phyloP scores from a whole-genome alignment of 768 basidiomycete genomes.

The Mycena indigotica region DNA sequence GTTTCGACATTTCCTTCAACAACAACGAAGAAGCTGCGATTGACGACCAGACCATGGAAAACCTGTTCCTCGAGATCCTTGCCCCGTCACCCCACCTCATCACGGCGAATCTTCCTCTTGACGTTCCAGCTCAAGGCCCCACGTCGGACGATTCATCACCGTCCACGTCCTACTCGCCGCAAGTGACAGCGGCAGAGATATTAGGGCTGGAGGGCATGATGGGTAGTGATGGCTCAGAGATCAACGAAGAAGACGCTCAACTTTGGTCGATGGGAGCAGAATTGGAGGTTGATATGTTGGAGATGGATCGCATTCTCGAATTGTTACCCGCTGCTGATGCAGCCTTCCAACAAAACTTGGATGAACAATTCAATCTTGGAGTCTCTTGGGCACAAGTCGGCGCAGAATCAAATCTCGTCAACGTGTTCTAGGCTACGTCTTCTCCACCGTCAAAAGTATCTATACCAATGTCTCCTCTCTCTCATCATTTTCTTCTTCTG shows the following conservation, averaged over 20 bases:
- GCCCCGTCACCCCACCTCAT: conserved; percentile 44
- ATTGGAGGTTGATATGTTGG: conserved; percentile 23
- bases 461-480: conserved; percentile 2
- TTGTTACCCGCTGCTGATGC: conserved; percentile 17
- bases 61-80: conserved; percentile 71
- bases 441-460: conserved; percentile 11
- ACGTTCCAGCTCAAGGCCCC: conserved; percentile 22
- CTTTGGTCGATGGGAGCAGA: conserved; percentile 17
- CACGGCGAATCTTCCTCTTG: conserved; percentile 36
- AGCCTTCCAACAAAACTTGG: conserved; percentile 16
- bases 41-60: conserved; percentile 68
- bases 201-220: conserved; percentile 21
- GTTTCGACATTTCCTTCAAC: conserved; percentile 46
- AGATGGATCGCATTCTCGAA: conserved; percentile 24
- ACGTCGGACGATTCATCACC: conserved; percentile 26
- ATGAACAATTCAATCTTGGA: conserved; percentile 20
- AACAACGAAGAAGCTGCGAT: conserved; percentile 34
- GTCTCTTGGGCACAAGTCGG: conserved; percentile 16
- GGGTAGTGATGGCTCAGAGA: conserved; percentile 12
- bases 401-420: conserved; percentile 14
- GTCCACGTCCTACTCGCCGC: conserved; percentile 24
- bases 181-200: conserved; percentile 24
- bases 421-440: conserved; percentile 22
- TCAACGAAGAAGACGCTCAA: conserved; percentile 6
- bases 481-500: conserved; percentile 6